phyloP scores from a whole-genome alignment of 208 protist species.

The Herpetomonas muscarum region DNA sequence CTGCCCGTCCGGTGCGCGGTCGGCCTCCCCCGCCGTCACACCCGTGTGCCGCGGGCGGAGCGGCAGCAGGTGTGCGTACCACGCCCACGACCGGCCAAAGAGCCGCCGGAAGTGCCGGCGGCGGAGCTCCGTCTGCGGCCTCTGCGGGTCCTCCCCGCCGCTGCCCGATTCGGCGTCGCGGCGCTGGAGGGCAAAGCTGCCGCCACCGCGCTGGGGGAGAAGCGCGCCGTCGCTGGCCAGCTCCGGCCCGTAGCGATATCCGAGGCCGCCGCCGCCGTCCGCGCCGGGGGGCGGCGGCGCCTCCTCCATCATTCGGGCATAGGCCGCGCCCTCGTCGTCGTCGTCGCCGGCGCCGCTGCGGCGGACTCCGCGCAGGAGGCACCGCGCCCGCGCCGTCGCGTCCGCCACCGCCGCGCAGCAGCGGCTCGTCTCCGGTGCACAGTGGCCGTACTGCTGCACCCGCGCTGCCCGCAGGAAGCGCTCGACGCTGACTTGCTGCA shows the following conservation, averaged over 20 bases:
- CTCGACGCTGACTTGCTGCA: constrained; percentile 14
- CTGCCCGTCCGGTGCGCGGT: background rate
- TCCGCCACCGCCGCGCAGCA: background rate
- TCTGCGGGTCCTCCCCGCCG: background rate
- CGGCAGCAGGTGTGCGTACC: constrained; percentile 16
- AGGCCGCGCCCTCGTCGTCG: background rate
- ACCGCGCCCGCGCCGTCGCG: background rate
- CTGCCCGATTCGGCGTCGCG: no score
- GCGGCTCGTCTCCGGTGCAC: background rate
- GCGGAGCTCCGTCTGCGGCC: constrained; percentile 8
- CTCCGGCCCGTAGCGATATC: background rate
- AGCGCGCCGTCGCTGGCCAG: background rate
- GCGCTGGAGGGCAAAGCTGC: no score
- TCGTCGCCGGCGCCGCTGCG: background rate
- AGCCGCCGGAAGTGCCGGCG: constrained; percentile 14
- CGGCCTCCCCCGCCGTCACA: background rate
- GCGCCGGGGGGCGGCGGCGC: no score
- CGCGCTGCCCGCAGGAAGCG: constrained; percentile 9
- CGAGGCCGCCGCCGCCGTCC: background rate
- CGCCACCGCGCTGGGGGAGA: no score
- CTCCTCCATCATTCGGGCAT: background rate
- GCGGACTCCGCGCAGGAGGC: background rate
- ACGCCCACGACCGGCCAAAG: constrained; percentile 14
- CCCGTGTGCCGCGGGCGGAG: constrained; percentile 4
- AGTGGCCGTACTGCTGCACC: background rate